Percentiles rank a stretch among this genome's conserved stretches.
Conservation (phyloP, 2,329 filamentous ascomycete genomes). For the Aspergillus proliferans region DNA sequence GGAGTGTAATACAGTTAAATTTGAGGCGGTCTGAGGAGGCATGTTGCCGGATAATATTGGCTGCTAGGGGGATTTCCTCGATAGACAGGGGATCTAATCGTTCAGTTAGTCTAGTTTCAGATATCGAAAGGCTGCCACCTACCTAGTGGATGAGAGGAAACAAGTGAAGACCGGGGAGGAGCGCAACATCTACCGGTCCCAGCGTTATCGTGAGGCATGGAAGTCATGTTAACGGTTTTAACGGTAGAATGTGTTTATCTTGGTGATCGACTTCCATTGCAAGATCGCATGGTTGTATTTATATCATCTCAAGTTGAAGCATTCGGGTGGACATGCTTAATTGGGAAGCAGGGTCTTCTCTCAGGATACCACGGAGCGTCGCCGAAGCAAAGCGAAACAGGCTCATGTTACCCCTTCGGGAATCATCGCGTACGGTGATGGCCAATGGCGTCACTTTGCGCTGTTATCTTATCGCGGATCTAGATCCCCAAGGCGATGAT, state of each 20-base stretch:
- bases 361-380: neutral
- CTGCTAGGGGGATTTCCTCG: slow-evolving; percentile 9
- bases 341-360: neutral
- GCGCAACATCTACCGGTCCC: neutral
- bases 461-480: neutral
- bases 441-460: slow-evolving; percentile 11
- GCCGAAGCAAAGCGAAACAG: neutral
- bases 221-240: neutral
- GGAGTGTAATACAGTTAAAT: slow-evolving; percentile 49
- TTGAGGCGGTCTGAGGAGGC: slow-evolving; percentile 23
- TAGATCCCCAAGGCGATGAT: neutral
- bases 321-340: neutral
- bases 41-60: slow-evolving; percentile 11
- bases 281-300: neutral
- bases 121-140: neutral
- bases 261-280: neutral
- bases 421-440: neutral
- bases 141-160: neutral
- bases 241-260: neutral
- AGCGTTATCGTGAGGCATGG: neutral
- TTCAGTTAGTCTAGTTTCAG: neutral
- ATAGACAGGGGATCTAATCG: slow-evolving; percentile 8
- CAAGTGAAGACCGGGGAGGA: neutral
- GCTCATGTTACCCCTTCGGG: neutral
- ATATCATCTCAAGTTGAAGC: neutral